These are phyloP conservation scores for Candida insectorum DNA, from an alignment of 805 yeast genomes.

Conservation along the genomic window DNA sequence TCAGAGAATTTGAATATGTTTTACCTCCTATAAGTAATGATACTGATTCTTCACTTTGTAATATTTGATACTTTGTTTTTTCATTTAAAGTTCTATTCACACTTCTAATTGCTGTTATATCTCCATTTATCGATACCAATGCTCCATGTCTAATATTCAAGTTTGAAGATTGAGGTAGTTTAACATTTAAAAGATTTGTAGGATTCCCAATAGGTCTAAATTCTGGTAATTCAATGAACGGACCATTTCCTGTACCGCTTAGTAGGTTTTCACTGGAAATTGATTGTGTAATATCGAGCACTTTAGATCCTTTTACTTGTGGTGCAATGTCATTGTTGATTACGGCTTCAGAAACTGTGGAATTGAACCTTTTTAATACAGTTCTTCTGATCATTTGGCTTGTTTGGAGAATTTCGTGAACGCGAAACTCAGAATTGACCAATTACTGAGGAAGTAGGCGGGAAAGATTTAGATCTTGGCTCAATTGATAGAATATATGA, in stretches of 20 bases:
- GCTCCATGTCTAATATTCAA: conserved; percentile 21
- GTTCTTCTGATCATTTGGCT: too few relatives aligned
- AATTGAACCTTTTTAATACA: too few relatives aligned
- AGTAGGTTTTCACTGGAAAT: conserved; percentile 19
- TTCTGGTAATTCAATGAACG: conserved; percentile 41
- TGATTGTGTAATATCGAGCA: conserved; percentile 1
- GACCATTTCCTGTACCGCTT: conserved; percentile 42
- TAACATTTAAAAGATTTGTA: conserved; percentile 37
- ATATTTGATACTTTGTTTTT: conserved; percentile 12
- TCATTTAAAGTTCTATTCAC: conserved; percentile 10
- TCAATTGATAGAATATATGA: too few relatives aligned
- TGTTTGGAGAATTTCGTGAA: too few relatives aligned
- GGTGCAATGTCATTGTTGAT: too few relatives aligned
- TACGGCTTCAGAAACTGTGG: too few relatives aligned
- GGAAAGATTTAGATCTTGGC: too few relatives aligned
- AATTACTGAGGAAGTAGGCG: too few relatives aligned
- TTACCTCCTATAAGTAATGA: conserved; percentile 31
- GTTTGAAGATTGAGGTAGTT: conserved; percentile 36
- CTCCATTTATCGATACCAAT: conserved; percentile 45
- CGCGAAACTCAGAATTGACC: too few relatives aligned
- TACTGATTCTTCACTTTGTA: conserved; percentile 14
- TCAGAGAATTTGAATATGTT: conserved; percentile 11
- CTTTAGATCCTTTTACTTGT: background rate
- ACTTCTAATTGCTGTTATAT: conserved; percentile 12
- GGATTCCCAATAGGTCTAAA: conserved; percentile 42